Evolutionary conservation across 2,329 filamentous ascomycete species (phyloP).

Genomic region (Ophiocordyceps camponoti-rufipedis): DNA sequence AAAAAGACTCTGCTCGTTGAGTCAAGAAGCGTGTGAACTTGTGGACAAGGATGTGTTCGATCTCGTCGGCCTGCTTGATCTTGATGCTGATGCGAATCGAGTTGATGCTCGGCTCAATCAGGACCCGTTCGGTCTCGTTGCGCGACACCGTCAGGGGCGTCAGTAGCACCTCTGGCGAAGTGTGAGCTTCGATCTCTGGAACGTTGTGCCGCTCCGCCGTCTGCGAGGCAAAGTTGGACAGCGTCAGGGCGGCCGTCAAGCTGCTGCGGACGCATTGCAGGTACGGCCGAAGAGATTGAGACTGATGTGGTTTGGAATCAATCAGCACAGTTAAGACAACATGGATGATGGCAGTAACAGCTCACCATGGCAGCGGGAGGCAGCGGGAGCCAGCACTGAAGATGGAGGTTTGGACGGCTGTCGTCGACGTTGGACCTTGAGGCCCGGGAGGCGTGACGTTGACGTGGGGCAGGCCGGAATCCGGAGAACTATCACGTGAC

Average conservation of each 20-base stretch:
- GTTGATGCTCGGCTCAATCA: slow-evolving; percentile 95
- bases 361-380: neutral
- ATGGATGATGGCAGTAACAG: neutral
- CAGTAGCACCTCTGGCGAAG: slow-evolving; percentile 82
- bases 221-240: slow-evolving; percentile 92
- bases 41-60: slow-evolving; percentile 93
- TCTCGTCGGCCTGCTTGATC: slow-evolving; percentile 99
- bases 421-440: neutral
- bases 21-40: slow-evolving; percentile 97
- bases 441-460: neutral
- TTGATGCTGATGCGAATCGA: slow-evolving; percentile 93
- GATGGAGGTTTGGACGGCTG: neutral
- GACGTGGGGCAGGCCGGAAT: neutral
- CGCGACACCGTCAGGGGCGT: slow-evolving; percentile 80
- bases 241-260: slow-evolving; percentile 76
- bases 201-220: slow-evolving; percentile 95
- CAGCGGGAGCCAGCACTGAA: neutral
- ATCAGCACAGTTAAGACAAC: neutral
- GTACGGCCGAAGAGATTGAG: slow-evolving; percentile 92
- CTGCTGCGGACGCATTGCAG: slow-evolving; percentile 91
- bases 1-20: slow-evolving; percentile 91
- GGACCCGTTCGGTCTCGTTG: slow-evolving; percentile 92
- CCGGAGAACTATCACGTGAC: neutral
- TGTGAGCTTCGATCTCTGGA: slow-evolving; percentile 85
- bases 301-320: slow-evolving; percentile 29